Evolutionary conservation across 805 yeast species (phyloP).

Genomic region (Zygosaccharomyces rouxii): DNA sequence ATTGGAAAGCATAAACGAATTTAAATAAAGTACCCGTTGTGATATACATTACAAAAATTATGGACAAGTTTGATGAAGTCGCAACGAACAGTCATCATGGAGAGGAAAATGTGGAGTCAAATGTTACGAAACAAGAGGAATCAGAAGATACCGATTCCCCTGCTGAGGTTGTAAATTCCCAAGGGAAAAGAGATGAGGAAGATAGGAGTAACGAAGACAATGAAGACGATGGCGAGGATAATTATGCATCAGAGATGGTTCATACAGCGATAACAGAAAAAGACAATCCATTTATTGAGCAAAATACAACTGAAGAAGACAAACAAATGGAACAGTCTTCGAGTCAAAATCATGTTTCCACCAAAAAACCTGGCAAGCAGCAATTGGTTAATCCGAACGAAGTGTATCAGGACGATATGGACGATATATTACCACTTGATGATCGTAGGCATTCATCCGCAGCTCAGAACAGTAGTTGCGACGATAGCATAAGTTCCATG

Average conservation of each 20-base stretch:
- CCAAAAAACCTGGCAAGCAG: not conserved
- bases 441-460: conserved; percentile 3
- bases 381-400: conserved; percentile 17
- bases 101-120: not conserved
- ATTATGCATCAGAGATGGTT: conserved; percentile 15
- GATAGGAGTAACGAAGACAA: not conserved
- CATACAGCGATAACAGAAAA: conserved; percentile 28
- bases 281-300: conserved; percentile 30
- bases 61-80: conserved; percentile 2
- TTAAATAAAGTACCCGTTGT: not conserved
- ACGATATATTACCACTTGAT: conserved; percentile 15
- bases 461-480: conserved; percentile 16
- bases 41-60: not conserved
- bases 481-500: conserved; percentile 23
- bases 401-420: conserved; percentile 30
- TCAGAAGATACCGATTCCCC: not conserved
- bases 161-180: not conserved
- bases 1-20: not conserved
- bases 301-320: not conserved
- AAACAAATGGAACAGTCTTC: not conserved
- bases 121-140: not conserved
- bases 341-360: not conserved
- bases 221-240: not conserved
- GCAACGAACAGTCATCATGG: not conserved
- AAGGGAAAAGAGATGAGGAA: not conserved